Evolutionary conservation across 345 rosid genomes (phyloP).

Genomic region (Moringa oleifera): DNA sequence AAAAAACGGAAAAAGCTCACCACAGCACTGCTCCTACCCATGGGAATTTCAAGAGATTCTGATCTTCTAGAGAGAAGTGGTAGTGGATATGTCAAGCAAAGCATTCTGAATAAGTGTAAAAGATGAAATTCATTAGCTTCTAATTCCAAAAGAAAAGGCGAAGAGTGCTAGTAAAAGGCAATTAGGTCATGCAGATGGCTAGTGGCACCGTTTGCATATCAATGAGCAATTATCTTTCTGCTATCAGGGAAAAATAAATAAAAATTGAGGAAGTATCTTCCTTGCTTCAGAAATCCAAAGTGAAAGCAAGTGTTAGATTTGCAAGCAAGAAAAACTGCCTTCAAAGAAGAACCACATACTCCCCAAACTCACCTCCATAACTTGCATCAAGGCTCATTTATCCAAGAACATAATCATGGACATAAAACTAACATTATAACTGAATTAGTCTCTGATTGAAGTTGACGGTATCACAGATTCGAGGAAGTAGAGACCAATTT

Average conservation of each 20-base stretch:
- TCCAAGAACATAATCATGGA: background rate
- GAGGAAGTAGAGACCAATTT: background rate
- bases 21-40: slow-evolving; percentile 34
- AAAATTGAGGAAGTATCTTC: too few species aligned
- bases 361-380: background rate
- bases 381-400: background rate
- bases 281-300: background rate
- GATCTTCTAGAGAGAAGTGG: slow-evolving; percentile 39
- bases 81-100: slow-evolving; percentile 43
- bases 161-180: background rate
- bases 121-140: background rate
- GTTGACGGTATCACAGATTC: background rate
- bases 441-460: background rate
- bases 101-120: slow-evolving; percentile 35
- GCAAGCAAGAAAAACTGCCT: background rate
- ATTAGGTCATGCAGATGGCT: background rate
- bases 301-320: background rate
- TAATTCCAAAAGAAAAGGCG: background rate
- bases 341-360: too few species aligned
- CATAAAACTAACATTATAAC: too few species aligned
- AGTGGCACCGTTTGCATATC: too few species aligned
- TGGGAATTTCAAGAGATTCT: slow-evolving; percentile 28
- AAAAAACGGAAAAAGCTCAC: slow-evolving; percentile 29
- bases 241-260: too few species aligned
- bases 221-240: too few species aligned